Conservation (phyloP, 805 yeast genomes). For the Cyberlindnera misumaiensis region DNA sequence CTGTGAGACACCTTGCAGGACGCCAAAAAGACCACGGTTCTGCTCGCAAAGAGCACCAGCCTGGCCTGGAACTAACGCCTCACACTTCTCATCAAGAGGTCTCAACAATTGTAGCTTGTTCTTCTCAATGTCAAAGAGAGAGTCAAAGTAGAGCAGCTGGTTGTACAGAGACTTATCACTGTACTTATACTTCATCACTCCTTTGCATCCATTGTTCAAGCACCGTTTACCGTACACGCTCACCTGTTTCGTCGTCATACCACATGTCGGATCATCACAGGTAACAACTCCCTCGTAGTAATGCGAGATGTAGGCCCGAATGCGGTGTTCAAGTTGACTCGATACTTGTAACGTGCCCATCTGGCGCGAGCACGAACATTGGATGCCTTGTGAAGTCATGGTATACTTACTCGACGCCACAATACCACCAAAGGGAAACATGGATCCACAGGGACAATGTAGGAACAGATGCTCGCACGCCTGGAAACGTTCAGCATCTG, state of each 20-base stretch:
- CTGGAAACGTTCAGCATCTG: slow-evolving; percentile 78
- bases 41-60: slow-evolving; percentile 73
- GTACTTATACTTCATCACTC: slow-evolving; percentile 72
- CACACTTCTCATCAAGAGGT: slow-evolving; percentile 38
- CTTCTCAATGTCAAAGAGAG: slow-evolving; percentile 76
- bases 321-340: slow-evolving; percentile 66
- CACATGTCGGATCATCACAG: slow-evolving; percentile 85
- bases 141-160: slow-evolving; percentile 72
- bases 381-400: slow-evolving; percentile 62
- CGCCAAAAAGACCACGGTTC: slow-evolving; percentile 54
- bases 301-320: slow-evolving; percentile 60
- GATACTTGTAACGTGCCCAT: slow-evolving; percentile 52
- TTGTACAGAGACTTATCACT: slow-evolving; percentile 77
- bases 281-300: slow-evolving; percentile 84
- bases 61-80: slow-evolving; percentile 38
- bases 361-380: slow-evolving; percentile 54
- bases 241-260: slow-evolving; percentile 71
- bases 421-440: slow-evolving; percentile 71
- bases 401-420: slow-evolving; percentile 53
- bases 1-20: slow-evolving; percentile 52
- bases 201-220: slow-evolving; percentile 54
- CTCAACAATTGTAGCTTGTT: slow-evolving; percentile 53
- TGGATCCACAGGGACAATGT: slow-evolving; percentile 53
- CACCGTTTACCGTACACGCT: slow-evolving; percentile 88
- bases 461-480: slow-evolving; percentile 50